phyloP scores from a whole-genome alignment of 2,329 filamentous ascomycete genomes.

The Dactylellina haptotyla region DNA sequence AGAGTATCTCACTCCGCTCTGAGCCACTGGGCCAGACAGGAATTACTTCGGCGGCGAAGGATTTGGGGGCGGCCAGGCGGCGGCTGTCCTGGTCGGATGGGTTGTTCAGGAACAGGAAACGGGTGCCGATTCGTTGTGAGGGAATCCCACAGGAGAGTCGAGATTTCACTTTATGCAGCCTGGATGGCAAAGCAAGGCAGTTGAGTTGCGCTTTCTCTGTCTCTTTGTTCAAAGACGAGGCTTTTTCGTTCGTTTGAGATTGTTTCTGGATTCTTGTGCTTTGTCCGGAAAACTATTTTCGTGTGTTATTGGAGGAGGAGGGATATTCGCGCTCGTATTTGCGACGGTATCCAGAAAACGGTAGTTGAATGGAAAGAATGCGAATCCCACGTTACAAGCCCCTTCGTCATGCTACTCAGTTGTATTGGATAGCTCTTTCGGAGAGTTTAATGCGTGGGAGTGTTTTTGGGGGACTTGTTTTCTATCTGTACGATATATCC shows the following conservation, averaged over 20 bases:
- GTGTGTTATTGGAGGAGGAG: constrained; percentile 60
- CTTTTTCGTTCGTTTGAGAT: constrained; percentile 28
- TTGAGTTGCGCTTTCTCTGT: too few species aligned
- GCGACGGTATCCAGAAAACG: constrained; percentile 60
- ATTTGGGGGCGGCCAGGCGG: constrained; percentile 36
- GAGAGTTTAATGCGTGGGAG: constrained; percentile 22
- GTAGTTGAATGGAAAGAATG: constrained; percentile 40
- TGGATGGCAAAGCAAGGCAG: constrained; percentile 25
- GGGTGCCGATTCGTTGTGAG: constrained; percentile 49
- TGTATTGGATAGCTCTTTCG: constrained; percentile 34
- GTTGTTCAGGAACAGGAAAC: constrained; percentile 50
- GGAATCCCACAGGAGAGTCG: constrained; percentile 35
- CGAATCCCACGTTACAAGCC: constrained; percentile 16
- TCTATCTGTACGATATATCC: constrained; percentile 20
- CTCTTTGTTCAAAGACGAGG: neutral
- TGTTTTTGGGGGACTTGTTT: neutral
- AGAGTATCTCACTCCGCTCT: constrained; percentile 25
- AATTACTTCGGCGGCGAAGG: constrained; percentile 6
- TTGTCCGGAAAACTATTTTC: neutral
- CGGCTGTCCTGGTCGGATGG: constrained; percentile 35
- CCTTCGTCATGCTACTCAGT: constrained; percentile 46
- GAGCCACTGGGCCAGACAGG: constrained; percentile 22
- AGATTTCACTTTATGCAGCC: constrained; percentile 21
- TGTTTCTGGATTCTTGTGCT: too few species aligned
- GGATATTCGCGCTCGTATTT: constrained; percentile 62